phyloP scores from a whole-genome alignment of 345 rosid species.

The Lepidium didymum region DNA sequence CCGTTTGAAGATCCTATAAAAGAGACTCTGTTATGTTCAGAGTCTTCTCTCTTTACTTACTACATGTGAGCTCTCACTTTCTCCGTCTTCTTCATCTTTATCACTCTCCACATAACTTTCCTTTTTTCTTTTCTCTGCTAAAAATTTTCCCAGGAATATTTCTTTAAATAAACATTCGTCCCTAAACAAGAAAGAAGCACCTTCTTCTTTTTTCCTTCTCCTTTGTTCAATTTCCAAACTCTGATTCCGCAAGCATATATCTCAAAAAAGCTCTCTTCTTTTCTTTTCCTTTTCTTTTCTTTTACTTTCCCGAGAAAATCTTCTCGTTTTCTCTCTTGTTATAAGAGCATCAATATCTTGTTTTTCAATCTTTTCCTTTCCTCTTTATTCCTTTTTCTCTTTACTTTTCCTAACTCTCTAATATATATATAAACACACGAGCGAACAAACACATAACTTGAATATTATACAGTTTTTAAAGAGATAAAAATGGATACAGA shows the following conservation, averaged over 20 bases:
- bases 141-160: slow-evolving; percentile 11
- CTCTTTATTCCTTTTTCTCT: background rate
- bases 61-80: slow-evolving; percentile 1
- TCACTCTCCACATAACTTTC: background rate
- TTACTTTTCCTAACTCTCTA: background rate
- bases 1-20: slow-evolving; percentile 29
- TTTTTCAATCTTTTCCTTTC: background rate
- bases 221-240: slow-evolving; percentile 17
- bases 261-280: slow-evolving; percentile 15
- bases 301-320: slow-evolving; percentile 20
- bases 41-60: slow-evolving; percentile 4
- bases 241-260: slow-evolving; percentile 26
- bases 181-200: slow-evolving; percentile 21
- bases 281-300: background rate
- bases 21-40: background rate
- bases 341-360: slow-evolving; percentile 19
- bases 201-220: background rate
- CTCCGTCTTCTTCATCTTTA: background rate
- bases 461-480: slow-evolving; percentile 17
- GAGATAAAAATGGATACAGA: slow-evolving; percentile 28
- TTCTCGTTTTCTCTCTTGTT: slow-evolving; percentile 5
- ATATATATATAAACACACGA: slow-evolving; percentile 5
- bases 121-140: slow-evolving; percentile 1
- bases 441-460: slow-evolving; percentile 13
- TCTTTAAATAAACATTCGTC: background rate